Evolutionary conservation across 2,329 filamentous ascomycete genomes (phyloP).

Genomic region (Cercospora citrullina): DNA sequence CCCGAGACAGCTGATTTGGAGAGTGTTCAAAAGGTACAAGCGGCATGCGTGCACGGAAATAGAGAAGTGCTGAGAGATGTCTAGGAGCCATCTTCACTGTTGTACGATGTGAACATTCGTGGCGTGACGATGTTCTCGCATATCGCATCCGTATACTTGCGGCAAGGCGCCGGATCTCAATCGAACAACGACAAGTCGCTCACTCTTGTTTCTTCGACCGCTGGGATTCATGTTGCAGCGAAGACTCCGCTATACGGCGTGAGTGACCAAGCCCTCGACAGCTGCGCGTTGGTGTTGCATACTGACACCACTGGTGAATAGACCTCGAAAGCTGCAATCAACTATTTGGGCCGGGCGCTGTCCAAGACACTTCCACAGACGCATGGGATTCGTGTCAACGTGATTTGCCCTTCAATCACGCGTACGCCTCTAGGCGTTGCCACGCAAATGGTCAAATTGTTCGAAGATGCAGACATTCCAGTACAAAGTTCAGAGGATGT

Average conservation of each 20-base stretch:
- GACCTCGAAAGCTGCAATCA: neutral
- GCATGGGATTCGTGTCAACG: neutral
- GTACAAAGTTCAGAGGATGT: neutral
- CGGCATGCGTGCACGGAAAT: neutral
- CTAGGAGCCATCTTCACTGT: neutral
- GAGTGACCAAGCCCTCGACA: neutral
- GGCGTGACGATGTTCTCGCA: neutral
- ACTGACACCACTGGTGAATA: neutral
- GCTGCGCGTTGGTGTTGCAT: fast-evolving
- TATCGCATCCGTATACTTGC: neutral
- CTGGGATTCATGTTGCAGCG: neutral
- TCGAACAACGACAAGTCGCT: neutral
- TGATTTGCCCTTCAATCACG: neutral
- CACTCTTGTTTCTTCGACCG: neutral
- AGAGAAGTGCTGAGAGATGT: neutral
- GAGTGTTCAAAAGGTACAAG: neutral
- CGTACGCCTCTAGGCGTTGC: neutral
- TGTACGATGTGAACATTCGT: neutral
- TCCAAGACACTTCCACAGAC: neutral
- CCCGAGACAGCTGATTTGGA: neutral
- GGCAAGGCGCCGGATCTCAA: neutral
- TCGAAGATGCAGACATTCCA: neutral
- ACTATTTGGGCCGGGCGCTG: neutral
- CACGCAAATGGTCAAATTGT: neutral
- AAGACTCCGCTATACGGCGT: neutral